These are phyloP conservation scores for Cryphonectria carpinicola DNA, from an alignment of 2,329 filamentous ascomycete genomes.

Conservation along the genomic window DNA sequence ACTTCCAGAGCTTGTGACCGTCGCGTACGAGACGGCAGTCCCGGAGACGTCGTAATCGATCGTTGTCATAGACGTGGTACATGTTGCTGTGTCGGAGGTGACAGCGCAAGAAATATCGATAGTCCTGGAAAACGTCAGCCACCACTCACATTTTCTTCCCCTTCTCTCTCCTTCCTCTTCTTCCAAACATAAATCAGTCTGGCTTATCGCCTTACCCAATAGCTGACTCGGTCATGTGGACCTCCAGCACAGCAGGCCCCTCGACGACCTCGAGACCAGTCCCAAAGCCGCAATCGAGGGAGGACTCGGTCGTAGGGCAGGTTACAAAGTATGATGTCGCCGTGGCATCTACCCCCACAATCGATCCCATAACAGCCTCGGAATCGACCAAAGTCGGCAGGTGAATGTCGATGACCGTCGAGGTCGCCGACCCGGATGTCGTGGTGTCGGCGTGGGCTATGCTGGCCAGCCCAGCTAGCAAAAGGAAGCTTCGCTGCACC, in stretches of 20 bases:
- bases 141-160: not conserved
- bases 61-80: conserved; percentile 19
- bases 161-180: no score
- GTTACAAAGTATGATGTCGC: conserved; percentile 32
- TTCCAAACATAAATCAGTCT: not conserved
- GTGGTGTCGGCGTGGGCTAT: conserved; percentile 3
- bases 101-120: conserved; percentile 28
- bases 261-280: conserved; percentile 30
- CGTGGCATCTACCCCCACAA: conserved; percentile 33
- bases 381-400: conserved; percentile 26
- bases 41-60: conserved; percentile 19
- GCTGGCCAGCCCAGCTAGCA: conserved; percentile 21
- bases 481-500: conserved; percentile 7
- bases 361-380: conserved; percentile 33
- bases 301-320: conserved; percentile 31
- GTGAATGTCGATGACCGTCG: conserved; percentile 29
- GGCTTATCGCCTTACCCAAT: conserved; percentile 22
- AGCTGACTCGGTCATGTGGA: conserved; percentile 18
- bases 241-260: conserved; percentile 31
- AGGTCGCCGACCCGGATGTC: conserved; percentile 17
- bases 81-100: conserved; percentile 24
- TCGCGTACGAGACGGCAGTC: conserved; percentile 9
- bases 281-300: conserved; percentile 31
- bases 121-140: conserved; percentile 22
- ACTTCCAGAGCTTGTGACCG: conserved; percentile 17